Evolutionary conservation across 148 eudicot genomes (phyloP).

Genomic region (Camellia granthamiana): DNA sequence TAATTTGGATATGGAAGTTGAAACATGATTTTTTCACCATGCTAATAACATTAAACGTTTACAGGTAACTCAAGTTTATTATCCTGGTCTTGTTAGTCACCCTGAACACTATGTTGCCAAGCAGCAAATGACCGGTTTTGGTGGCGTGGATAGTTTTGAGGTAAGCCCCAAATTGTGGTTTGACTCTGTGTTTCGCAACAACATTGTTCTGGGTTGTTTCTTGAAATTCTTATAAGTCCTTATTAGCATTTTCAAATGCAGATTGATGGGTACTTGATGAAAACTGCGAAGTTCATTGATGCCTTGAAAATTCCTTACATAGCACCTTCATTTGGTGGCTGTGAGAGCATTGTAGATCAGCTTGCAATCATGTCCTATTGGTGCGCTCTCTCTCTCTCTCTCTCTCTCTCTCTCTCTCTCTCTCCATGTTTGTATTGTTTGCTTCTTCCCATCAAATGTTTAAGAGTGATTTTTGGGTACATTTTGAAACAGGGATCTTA

Average conservation of each 20-base stretch:
- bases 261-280: slow-evolving; percentile 73
- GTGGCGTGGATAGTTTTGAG: slow-evolving; percentile 96
- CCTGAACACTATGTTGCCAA: slow-evolving; percentile 81
- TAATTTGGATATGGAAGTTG: neutral
- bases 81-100: slow-evolving; percentile 89
- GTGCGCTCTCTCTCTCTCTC: slow-evolving; percentile 38
- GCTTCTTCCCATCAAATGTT: too few relatives aligned
- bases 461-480: too few relatives aligned
- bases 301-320: slow-evolving; percentile 80
- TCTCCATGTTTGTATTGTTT: too few relatives aligned
- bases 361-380: slow-evolving; percentile 97
- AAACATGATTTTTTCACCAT: too few relatives aligned
- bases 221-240: neutral
- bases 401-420: neutral
- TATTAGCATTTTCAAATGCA: slow-evolving; percentile 12
- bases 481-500: slow-evolving; percentile 63
- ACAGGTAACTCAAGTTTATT: slow-evolving; percentile 74
- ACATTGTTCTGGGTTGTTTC: neutral
- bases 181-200: neutral
- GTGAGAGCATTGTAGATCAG: slow-evolving; percentile 92
- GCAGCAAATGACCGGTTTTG: slow-evolving; percentile 88
- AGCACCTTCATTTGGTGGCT: slow-evolving; percentile 93
- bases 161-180: slow-evolving; percentile 29
- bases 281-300: slow-evolving; percentile 64
- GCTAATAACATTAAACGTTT: neutral